Percentiles rank a stretch among this genome's conserved stretches.
phyloP scores from a whole-genome alignment of 164 flowering plant species.

The Chimonanthus praecox region DNA sequence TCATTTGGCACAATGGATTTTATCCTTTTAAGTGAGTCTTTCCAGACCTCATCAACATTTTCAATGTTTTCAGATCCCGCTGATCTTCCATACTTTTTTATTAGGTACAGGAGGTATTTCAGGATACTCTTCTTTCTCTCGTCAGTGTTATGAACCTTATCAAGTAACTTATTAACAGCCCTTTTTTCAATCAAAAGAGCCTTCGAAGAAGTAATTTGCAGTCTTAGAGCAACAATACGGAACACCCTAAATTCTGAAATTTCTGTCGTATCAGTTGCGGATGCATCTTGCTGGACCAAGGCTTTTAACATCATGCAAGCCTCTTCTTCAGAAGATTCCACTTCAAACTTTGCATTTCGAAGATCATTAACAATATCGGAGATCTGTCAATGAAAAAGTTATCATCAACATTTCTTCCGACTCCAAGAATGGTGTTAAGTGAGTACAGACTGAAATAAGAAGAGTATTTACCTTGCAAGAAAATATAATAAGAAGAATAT shows the following conservation, averaged over 20 bases:
- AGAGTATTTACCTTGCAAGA: too few species aligned
- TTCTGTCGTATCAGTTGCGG: slow-evolving; percentile 32
- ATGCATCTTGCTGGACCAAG: slow-evolving; percentile 34
- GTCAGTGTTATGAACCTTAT: slow-evolving; percentile 36
- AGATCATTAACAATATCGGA: slow-evolving; percentile 56
- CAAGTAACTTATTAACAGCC: slow-evolving; percentile 51
- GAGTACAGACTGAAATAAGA: too few species aligned
- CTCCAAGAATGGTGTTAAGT: too few species aligned
- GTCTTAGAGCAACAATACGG: slow-evolving; percentile 43
- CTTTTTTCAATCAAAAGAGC: slow-evolving; percentile 66
- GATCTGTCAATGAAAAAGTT: slow-evolving; percentile 42
- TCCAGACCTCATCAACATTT: slow-evolving; percentile 11
- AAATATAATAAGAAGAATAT: too few species aligned
- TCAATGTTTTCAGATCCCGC: slow-evolving; percentile 26
- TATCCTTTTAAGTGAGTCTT: slow-evolving; percentile 9
- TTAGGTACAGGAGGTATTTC: slow-evolving; percentile 41
- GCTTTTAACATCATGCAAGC: slow-evolving; percentile 55
- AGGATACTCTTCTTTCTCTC: slow-evolving; percentile 45
- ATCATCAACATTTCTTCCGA: background rate
- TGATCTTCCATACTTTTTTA: slow-evolving; percentile 45
- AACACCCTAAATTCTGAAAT: slow-evolving; percentile 39
- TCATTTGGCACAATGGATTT: slow-evolving; percentile 1
- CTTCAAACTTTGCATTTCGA: slow-evolving; percentile 30
- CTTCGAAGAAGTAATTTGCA: slow-evolving; percentile 51
- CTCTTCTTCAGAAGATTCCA: slow-evolving; percentile 64